These are phyloP conservation scores for Cercis canadensis DNA, from an alignment of 306 rosid species.

Conservation along the genomic window DNA sequence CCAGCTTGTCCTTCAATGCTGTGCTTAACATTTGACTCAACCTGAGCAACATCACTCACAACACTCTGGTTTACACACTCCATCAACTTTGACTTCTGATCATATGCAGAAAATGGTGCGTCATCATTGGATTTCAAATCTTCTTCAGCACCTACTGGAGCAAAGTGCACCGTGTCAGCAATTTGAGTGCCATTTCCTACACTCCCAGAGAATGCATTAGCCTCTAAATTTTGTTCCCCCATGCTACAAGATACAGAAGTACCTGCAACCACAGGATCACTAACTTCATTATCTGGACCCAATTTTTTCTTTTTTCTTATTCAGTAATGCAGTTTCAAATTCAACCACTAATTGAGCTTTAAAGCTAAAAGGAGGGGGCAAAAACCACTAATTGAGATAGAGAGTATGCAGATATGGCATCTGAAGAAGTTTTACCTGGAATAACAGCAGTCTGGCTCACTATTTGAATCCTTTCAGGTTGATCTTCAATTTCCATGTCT, in stretches of 20 bases:
- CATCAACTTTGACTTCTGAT: neutral
- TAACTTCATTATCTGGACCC: slow-evolving; percentile 34
- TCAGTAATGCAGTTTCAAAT: slow-evolving; percentile 28
- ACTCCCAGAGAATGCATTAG: slow-evolving; percentile 20
- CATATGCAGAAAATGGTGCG: slow-evolving; percentile 8
- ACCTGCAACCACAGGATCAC: slow-evolving; percentile 36
- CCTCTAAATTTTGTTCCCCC: slow-evolving; percentile 18
- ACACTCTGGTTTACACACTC: slow-evolving; percentile 17
- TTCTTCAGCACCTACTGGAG: slow-evolving; percentile 38
- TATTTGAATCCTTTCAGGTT: neutral
- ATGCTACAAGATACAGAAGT: neutral
- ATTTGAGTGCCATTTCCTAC: slow-evolving; percentile 34
- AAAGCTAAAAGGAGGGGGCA: too few species aligned
- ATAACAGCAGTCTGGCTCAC: slow-evolving; percentile 13
- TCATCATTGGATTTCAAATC: slow-evolving; percentile 38
- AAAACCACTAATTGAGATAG: neutral
- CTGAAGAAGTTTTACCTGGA: slow-evolving; percentile 41
- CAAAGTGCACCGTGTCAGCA: slow-evolving; percentile 26
- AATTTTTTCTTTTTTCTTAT: slow-evolving; percentile 1
- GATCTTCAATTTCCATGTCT: slow-evolving; percentile 39
- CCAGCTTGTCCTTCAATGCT: slow-evolving; percentile 45
- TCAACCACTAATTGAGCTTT: slow-evolving; percentile 28
- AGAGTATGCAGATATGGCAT: slow-evolving; percentile 15
- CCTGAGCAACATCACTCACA: slow-evolving; percentile 29
- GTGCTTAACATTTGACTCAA: slow-evolving; percentile 40